A percentile compares a stretch with the other conserved stretches of the same genome.
These are phyloP conservation scores for Lycium barbarum DNA, from an alignment of 257 asterid genomes.

Conservation along the genomic window DNA sequence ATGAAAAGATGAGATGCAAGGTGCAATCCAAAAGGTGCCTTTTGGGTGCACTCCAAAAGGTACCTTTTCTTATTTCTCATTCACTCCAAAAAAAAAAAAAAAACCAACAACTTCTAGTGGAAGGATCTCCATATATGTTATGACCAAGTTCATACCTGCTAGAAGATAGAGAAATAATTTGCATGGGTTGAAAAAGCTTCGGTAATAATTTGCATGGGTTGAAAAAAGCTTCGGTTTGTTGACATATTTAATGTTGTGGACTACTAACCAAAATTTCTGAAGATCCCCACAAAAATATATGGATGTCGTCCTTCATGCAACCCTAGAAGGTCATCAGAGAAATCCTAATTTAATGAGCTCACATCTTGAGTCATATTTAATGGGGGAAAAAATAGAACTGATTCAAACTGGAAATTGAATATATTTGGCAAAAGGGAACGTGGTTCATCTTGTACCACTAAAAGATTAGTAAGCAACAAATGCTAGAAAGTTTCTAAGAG, in stretches of 20 bases:
- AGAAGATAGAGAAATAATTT: neutral
- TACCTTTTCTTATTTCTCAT: too few relatives aligned
- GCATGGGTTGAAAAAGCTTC: neutral
- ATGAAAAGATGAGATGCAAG: too few relatives aligned
- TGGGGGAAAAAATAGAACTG: neutral
- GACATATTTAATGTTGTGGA: neutral
- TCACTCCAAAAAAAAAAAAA: too few relatives aligned
- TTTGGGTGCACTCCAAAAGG: too few relatives aligned
- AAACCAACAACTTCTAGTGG: neutral
- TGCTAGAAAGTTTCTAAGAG: neutral
- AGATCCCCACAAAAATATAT: neutral
- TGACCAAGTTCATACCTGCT: constrained; percentile 4
- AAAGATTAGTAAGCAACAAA: neutral
- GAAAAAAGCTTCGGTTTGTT: neutral
- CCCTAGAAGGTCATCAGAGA: neutral
- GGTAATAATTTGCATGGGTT: neutral
- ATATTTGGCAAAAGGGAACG: neutral
- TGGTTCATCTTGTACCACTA: neutral
- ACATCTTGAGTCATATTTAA: neutral
- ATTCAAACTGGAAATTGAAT: neutral
- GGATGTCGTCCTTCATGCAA: neutral
- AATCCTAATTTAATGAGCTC: neutral
- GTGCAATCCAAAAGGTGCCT: too few relatives aligned
- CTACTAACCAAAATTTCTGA: neutral
- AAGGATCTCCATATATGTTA: neutral